Percentiles rank a stretch among this genome's conserved stretches.
Evolutionary conservation across 768 basidiomycete genomes (phyloP).

Genomic region (Suillus cothurnatus): DNA sequence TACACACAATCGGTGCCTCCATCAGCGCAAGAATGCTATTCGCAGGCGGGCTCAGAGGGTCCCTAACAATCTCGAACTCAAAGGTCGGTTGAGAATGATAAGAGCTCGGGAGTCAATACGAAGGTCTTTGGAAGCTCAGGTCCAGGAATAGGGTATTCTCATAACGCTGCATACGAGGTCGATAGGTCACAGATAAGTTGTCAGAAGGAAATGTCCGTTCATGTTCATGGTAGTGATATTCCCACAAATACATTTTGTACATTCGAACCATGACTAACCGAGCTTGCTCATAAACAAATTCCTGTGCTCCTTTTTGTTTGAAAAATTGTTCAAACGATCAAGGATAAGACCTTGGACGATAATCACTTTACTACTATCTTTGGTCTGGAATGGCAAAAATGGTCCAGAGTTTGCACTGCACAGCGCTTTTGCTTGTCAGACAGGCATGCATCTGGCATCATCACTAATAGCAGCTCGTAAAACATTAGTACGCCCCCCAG

Average conservation of each 20-base stretch:
- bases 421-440: neutral
- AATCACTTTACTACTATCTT: neutral
- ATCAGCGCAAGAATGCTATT: slow-evolving; percentile 75
- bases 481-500: neutral
- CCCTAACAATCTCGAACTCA: slow-evolving; percentile 60
- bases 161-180: neutral
- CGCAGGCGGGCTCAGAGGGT: slow-evolving; percentile 54
- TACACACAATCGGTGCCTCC: slow-evolving; percentile 85
- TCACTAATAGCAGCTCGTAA: neutral
- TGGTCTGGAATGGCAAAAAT: neutral
- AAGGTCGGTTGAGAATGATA: slow-evolving; percentile 90
- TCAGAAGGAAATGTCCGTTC: neutral
- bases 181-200: neutral
- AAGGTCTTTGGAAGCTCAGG: slow-evolving; percentile 11
- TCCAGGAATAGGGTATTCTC: slow-evolving; percentile 29
- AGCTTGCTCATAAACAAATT: neutral
- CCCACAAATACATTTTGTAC: neutral
- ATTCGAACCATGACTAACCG: neutral
- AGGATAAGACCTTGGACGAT: neutral
- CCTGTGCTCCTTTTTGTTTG: neutral
- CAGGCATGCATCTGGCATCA: neutral
- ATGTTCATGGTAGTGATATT: neutral
- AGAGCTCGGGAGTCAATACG: slow-evolving; percentile 46
- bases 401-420: neutral
- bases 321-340: neutral